Evolutionary conservation across 2,329 filamentous ascomycete genomes (phyloP).

Genomic region (Microsporum audouinii): DNA sequence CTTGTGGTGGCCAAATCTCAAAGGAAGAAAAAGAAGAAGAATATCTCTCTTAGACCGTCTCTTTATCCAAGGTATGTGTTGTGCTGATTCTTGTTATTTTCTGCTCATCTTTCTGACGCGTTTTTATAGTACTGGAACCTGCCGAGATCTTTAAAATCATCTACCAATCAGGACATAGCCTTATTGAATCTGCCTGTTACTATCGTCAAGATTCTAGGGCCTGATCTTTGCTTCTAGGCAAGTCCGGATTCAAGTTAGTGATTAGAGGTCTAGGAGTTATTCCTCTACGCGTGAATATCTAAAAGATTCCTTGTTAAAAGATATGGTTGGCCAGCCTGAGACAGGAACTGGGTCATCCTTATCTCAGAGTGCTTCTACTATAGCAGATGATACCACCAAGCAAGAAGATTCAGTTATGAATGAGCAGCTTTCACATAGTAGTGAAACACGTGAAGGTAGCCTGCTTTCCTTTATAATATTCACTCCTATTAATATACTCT

Average conservation of each 20-base stretch:
- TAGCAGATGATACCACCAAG: neutral
- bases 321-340: conserved; percentile 9
- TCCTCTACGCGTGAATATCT: neutral
- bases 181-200: neutral
- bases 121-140: neutral
- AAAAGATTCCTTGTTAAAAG: neutral
- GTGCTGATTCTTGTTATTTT: neutral
- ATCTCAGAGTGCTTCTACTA: neutral
- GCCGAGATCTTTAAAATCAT: neutral
- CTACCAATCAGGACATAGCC: neutral
- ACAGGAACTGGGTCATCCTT: neutral
- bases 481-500: neutral
- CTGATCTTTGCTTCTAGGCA: neutral
- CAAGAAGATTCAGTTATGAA: conserved; percentile 2
- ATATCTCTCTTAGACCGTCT: neutral
- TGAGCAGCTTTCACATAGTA: neutral
- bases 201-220: neutral
- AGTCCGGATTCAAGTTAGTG: neutral
- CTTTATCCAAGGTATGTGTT: neutral
- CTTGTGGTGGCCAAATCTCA: neutral
- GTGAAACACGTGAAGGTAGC: neutral
- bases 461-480: too few species aligned
- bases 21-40: neutral
- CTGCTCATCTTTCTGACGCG: neutral
- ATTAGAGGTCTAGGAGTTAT: neutral